Evolutionary conservation across 225 moss, liverwort and hornwort genomes (phyloP), one percentile per base, ranked within the genome.

Genomic region (Neckera pumila): DNA sequence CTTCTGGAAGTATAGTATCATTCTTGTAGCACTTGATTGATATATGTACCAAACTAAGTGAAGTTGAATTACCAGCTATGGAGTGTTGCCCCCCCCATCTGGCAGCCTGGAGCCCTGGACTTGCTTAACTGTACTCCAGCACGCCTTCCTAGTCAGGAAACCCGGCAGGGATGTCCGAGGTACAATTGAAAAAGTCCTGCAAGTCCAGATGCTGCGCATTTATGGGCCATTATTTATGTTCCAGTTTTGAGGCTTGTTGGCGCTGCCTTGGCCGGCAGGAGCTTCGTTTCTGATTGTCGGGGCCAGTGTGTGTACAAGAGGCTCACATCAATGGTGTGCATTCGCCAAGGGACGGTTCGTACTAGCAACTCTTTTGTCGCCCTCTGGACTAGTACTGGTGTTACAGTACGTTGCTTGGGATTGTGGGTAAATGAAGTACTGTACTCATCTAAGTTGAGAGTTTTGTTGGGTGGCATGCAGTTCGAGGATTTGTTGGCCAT

Each of bases 401-500:
- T 80, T 66, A 31, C 49, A 49, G 49, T 49, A 49, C 30, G 30
- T 65, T 62, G 77, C 57, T 79, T n/a, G 81, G 74, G 71, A 60
- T 76, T 19, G 28, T 21, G 40, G 59, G 40, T 4, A 58, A 19
- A 1, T 60, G 16, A 7, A 71, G 43, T 65, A 40, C 79, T 80
- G 43, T 65, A 40, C 79, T 80, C 65, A 62, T 62, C 17, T 79
- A 49, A 49, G 49, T 62, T 20, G 84, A 54, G 63, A 21, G 45
- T 79, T 75, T 40, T 40, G 47, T 76, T 84, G 90, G 58, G 80
- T 87, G 90, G 79, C 53, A 27, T n/a, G 77, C 94, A 95, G 94
- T 92, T 96, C 86, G 95, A 95, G 79, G 98, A 98, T 92, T 90
- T 98, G 92, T 85, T 98, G 92, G 94, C 93, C 78, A 95, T 98